Evolutionary conservation across 1,284 basidiomycete species (phyloP).

Genomic region (Ustilago crameri): DNA sequence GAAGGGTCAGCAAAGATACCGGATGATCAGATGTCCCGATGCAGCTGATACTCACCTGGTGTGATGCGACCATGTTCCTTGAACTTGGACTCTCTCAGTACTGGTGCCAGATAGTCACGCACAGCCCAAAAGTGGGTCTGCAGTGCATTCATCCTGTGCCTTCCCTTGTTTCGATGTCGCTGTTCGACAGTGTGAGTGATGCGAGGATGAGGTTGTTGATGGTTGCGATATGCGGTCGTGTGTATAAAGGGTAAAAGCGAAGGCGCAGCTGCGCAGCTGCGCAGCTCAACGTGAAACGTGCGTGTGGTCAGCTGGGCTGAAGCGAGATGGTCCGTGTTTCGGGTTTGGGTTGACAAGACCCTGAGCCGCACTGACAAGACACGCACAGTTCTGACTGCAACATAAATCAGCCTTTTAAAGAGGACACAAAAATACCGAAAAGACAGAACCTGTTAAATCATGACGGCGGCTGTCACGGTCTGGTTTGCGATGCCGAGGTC

Average conservation of each 20-base stretch:
- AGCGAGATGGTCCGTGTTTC: constrained; percentile 16
- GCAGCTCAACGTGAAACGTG: not conserved
- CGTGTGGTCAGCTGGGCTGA: not conserved
- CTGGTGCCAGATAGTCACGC: constrained; percentile 94
- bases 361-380: not conserved
- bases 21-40: too few species aligned
- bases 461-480: too few species aligned
- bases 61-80: constrained; percentile 97
- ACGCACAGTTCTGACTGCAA: too few species aligned
- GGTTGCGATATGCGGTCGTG: not conserved
- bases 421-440: too few species aligned
- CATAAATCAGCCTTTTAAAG: too few species aligned
- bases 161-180: not conserved
- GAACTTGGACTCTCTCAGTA: constrained; percentile 97
- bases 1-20: too few species aligned
- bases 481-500: too few species aligned
- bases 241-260: not conserved
- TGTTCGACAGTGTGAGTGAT: not conserved
- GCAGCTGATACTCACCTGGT: constrained; percentile 75
- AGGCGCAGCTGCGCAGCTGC: not conserved
- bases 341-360: constrained; percentile 1
- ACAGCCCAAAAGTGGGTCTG: constrained; percentile 90
- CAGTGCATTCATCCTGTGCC: constrained; percentile 22
- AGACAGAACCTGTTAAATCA: too few species aligned
- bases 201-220: not conserved